Evolutionary conservation across 176 grass and related monocot species (phyloP).

Genomic region (Tillandsia fasciculata): DNA sequence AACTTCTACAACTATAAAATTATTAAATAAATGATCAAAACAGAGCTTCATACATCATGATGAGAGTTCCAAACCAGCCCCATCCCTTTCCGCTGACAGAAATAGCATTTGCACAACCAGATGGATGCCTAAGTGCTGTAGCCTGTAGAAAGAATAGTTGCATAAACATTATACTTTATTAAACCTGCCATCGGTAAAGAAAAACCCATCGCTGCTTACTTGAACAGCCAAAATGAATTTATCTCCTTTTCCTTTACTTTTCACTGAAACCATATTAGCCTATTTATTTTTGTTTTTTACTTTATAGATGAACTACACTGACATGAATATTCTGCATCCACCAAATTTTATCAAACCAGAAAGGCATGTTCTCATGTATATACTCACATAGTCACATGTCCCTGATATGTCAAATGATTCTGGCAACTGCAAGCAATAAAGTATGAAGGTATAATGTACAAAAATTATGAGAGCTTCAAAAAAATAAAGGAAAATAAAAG

Average conservation of each 20-base stretch:
- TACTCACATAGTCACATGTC: constrained; percentile 80
- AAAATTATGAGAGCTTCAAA: constrained; percentile 6
- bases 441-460: constrained; percentile 2
- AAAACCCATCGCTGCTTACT: too few relatives aligned
- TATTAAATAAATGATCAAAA: constrained; percentile 5
- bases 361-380: background rate
- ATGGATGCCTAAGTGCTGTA: constrained; percentile 67
- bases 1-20: background rate
- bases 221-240: too few relatives aligned
- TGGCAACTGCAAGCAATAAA: constrained; percentile 36
- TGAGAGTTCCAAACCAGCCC: constrained; percentile 68
- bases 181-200: background rate
- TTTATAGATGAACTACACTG: background rate
- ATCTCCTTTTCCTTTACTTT: background rate
- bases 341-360: constrained; percentile 14
- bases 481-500: constrained; percentile 5
- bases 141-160: constrained; percentile 31
- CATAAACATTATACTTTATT: constrained; percentile 21
- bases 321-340: background rate
- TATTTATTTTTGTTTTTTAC: background rate
- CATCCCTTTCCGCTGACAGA: constrained; percentile 54
- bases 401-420: constrained; percentile 50
- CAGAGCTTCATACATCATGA: constrained; percentile 48
- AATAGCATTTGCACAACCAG: constrained; percentile 61
- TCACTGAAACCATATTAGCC: background rate